Base-by-base conservation (phyloP, 2,329 filamentous ascomycete genomes). In the Pyrenochaeta sp. region DNA sequence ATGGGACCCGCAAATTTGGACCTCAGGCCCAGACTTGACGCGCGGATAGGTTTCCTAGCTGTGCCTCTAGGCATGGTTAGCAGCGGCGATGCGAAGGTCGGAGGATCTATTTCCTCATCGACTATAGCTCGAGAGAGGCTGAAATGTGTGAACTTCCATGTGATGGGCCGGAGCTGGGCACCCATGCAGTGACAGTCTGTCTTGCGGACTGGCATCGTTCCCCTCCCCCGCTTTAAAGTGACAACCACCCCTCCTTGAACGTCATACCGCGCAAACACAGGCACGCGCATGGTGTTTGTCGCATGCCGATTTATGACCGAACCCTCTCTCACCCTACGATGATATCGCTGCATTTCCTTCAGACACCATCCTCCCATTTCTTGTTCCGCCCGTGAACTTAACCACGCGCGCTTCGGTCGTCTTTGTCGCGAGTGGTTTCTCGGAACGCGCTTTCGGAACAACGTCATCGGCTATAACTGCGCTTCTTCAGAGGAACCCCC, bases 191-290 rank as follows among this genome's bases (percentile, higher is more conserved):
- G n/a, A n/a, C n/a, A n/a, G n/a, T n/a, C n/a, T 43, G 39, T 32
- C 37, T 48, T 42, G 47, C 50, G 34, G 41, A 29, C 43, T 37
- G 53, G 44, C 44, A 44, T 39, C 35, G 15, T 48, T 49, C 51
- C 51, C 48, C 45, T 53, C 57, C 51, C 57, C 59, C 57, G 51
- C 56, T 58, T 58, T 57, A 52, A 56, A 44, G 44, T 40, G 48
- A 55, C 55, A 48, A 53, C 47, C 52, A 55, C 54, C 58, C 60
- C 53, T 52, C 56, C 37, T 41, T 44, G 22, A 51, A 50, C 58
- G 55, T 60, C 60, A 60, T 58, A 53, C 50, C 44, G 52, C 58
- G 45, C 41, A 48, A 28, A 35, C 32, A 41, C 29, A 46, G 8
- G 38, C 50, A 55, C 48, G 51, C 45, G 51, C 39, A 36, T 51